phyloP scores from a whole-genome alignment of 805 yeast species.

The Candida montana region DNA sequence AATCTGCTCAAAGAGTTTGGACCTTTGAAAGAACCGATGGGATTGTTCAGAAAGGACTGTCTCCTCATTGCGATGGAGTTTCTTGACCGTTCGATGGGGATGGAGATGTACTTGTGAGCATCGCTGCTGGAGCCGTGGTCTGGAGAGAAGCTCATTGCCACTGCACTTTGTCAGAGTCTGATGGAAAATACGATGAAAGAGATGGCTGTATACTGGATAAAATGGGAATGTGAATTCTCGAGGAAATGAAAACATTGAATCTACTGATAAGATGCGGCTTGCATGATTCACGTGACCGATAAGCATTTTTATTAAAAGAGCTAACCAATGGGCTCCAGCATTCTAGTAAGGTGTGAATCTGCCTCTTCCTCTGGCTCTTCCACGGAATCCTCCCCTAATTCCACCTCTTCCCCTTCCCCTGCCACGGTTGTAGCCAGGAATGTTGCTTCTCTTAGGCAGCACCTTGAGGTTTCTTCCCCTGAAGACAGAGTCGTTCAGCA shows the following conservation, averaged over 20 bases:
- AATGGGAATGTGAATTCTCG: too few relatives aligned
- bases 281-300: too few relatives aligned
- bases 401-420: conserved; percentile 44
- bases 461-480: conserved; percentile 71
- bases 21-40: conserved; percentile 58
- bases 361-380: conserved; percentile 36
- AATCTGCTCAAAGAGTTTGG: conserved; percentile 68
- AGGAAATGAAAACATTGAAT: background rate
- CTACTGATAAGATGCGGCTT: background rate
- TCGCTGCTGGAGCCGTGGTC: conserved; percentile 1
- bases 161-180: too few relatives aligned
- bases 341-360: conserved; percentile 40
- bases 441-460: conserved; percentile 70
- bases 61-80: conserved; percentile 26
- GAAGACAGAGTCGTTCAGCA: conserved; percentile 59
- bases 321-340: too few relatives aligned
- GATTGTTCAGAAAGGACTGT: conserved; percentile 36
- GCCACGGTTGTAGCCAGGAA: conserved; percentile 59
- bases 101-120: conserved; percentile 11
- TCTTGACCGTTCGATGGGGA: conserved; percentile 18
- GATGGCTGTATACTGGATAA: too few relatives aligned
- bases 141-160: background rate
- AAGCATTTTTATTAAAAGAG: too few relatives aligned
- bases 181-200: too few relatives aligned
- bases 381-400: conserved; percentile 32